Evolutionary conservation across 768 basidiomycete species (phyloP), one percentile per base, ranked within the genome.

Genomic region (Naganishia friedmannii): DNA sequence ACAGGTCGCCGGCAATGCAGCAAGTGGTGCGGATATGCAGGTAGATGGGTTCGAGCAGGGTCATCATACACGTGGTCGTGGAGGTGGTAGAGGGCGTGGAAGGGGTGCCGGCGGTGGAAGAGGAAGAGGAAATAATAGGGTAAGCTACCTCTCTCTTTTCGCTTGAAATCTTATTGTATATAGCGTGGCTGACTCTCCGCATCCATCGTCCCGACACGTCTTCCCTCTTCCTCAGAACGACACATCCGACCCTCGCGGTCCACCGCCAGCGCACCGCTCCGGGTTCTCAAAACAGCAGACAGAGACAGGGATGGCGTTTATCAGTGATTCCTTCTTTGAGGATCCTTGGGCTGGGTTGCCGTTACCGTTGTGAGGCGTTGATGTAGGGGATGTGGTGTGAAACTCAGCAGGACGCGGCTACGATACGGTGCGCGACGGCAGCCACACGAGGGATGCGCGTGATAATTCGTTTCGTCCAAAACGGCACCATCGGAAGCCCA

Each of bases 221-320:
- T 39, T 13, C 37, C 23, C n/a, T 42, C 10, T 23, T 19, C 10
- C 34, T 17, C 37, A 60, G 57, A 32, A 32, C 23, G 57, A 39
- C 26, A 10, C 42, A 17, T n/a, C 39, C 23, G 60, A 63, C 26
- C 12, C 60, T 46, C 42, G 42, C 5, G 42, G 60, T 26, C 42
- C 42, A 45, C 23, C 60, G 1, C 60, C 60, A n/a, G 60, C 23
- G 3, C 42, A 63, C 10, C 37, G 60, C 15, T 28, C 60, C 3
- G 60, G 60, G 19, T 63, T 63, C 42, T 63, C 60, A 13, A 63
- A 63, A n/a, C 34, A 63, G 42, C 60, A 63, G 17, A 63, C 60
- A 13, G 39, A 63, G 23, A 42, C 39, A 10, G 60, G 60, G 46
- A 46, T 34, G 23, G 60, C 60, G n/a, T 63, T 63, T 29, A 42